Evolutionary conservation across 2,329 filamentous ascomycete genomes (phyloP), one percentile per base, ranked within the genome.

Genomic region (Myriangium duriaei): DNA sequence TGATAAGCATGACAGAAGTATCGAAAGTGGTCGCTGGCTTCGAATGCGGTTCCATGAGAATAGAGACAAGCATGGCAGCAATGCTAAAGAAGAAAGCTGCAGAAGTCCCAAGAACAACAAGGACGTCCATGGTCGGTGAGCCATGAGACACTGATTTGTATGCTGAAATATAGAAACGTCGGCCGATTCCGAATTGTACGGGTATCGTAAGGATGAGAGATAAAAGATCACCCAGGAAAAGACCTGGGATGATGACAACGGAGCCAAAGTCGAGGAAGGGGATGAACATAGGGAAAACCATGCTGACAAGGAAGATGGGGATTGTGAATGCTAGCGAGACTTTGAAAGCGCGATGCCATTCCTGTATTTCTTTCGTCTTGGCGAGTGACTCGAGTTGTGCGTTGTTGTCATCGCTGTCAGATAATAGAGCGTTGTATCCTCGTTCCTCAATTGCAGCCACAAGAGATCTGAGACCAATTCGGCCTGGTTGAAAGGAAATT

Each of bases 1-100:
- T 94, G 57, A 98, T 87, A 36, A 98, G 70, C 91, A 96, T 98
- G 14, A 86, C 94, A 60, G 87, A 95, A 1, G 91, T 98, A 54
- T 98, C 91, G 51, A 98, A 98, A 11, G 95, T 81, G 2, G 86
- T 95, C 45, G 76, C 79, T 1, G 91, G 91, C 33, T 83, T 74
- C 2, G 70, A 73, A 55, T 96, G 85, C 5, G 85, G 82, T 14
- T 74, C 65, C n/a, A 74, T 67, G 11, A 82, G 48, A 13, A 96
- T 57, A 0, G 86, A 92, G 11, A 96, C 76, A 4, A 79, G 39
- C 85, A 98, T 95, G 11, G 85, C 75, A 33, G 83, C 75, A 48
- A 86, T 64, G 57, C 88, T 96, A 63, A 95, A 98, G 60, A 94
- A 91, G 65, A 96, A 98, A 13, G 91, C 91, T 14, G 86, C 81